Evolutionary conservation across 768 basidiomycete genomes (phyloP), one percentile per base, ranked within the genome.

Genomic region (Amanita pallidorosea): DNA sequence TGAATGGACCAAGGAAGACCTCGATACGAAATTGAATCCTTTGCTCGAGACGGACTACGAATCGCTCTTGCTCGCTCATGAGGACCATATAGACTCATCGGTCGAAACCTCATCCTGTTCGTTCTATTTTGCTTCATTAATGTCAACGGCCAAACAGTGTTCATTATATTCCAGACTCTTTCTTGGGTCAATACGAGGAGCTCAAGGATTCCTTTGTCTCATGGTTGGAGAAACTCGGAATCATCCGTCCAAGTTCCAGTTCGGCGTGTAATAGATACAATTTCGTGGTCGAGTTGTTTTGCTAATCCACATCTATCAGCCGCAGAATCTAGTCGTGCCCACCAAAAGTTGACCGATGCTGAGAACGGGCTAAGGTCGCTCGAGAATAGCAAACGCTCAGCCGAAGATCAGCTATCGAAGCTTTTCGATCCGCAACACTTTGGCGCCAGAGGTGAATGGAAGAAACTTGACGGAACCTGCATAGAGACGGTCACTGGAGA

Each of bases 381-480:
- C 5, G 71, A 75, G 43, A 68, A 73, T 20, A 77, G 85, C 22
- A 72, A 77, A 49, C 67, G 76, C 23, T 68, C 72, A 7, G 77
- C 81, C 0, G 70, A 76, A 48, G 65, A 73, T 20, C 83, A 86
- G 37, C 63, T 90, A 9, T 65, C 63, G 1, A 80, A 85, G 52
- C 71, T 98, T 20, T 88, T 83, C 59, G 70, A 81, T 53, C 52
- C 67, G 11, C 63, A 79, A 17, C 76, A 75, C 33, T 96, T 85
- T 57, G 93, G 93, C 17, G 62, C 68, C 1, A 73, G 88, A 23
- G 95, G 90, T 45, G 90, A 96, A 68, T 99, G 91, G 91, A 95
- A 95, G 74, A 96, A 95, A 68, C 76, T 99, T 5, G 86, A 94
- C 18, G 76, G 79, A 5, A 70, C 73, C 1, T 98, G 95, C 58